phyloP scores from a whole-genome alignment of 2,329 filamentous ascomycete species.

The Pseudogymnoascus sp. region DNA sequence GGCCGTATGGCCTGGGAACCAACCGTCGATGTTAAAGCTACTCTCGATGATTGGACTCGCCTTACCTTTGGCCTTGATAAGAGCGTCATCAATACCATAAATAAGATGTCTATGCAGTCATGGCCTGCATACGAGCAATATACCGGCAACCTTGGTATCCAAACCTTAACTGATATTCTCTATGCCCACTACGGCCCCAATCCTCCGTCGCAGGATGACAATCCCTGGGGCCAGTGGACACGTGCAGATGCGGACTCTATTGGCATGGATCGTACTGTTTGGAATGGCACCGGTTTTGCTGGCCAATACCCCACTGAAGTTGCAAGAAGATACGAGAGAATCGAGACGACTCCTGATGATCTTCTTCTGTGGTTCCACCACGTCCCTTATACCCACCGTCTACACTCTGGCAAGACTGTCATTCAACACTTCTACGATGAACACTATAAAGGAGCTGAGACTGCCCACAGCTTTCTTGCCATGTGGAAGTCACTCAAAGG shows the following conservation, averaged over 20 bases:
- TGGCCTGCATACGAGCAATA: conserved; percentile 69
- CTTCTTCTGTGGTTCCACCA: conserved; percentile 70
- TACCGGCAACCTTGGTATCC: conserved; percentile 61
- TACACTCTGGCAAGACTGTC: conserved; percentile 59
- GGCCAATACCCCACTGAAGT: conserved; percentile 60
- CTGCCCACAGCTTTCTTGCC: conserved; percentile 49
- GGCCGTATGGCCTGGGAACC: conserved; percentile 62
- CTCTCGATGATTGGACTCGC: conserved; percentile 60
- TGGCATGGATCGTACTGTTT: conserved; percentile 65
- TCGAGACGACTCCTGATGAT: conserved; percentile 59
- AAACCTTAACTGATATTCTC: conserved; percentile 62
- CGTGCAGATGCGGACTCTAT: conserved; percentile 52
- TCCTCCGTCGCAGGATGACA: conserved; percentile 58
- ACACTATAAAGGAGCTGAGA: conserved; percentile 52
- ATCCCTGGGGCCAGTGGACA: conserved; percentile 67
- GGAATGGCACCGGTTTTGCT: conserved; percentile 58
- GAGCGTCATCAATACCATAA: conserved; percentile 51
- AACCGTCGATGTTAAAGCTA: conserved; percentile 36
- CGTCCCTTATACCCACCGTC: conserved; percentile 56
- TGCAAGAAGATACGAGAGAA: conserved; percentile 49
- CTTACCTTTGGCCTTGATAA: conserved; percentile 55
- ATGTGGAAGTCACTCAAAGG: conserved; percentile 49
- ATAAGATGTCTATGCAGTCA: conserved; percentile 57
- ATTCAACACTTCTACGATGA: conserved; percentile 61
- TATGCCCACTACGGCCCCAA: conserved; percentile 62